A percentile compares a stretch with the other conserved stretches of the same genome.
Evolutionary conservation across 192 early-diverging fungal species (phyloP).

Genomic region (Lobosporangium transversale): DNA sequence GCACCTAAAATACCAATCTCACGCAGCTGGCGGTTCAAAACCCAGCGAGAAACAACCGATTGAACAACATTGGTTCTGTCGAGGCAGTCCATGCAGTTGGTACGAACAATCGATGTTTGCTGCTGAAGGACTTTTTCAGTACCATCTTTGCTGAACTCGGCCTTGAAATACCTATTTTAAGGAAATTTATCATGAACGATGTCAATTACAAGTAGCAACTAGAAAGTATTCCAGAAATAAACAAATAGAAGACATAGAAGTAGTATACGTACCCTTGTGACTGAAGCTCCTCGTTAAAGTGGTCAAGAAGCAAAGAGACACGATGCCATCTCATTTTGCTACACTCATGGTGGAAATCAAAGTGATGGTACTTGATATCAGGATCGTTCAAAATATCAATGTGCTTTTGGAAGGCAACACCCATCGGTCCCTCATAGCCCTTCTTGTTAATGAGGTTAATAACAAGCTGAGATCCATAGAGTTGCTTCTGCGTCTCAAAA

Average conservation of each 20-base stretch:
- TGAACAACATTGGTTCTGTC: constrained; percentile 99
- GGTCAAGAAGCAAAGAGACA: constrained; percentile 83
- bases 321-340: constrained; percentile 95
- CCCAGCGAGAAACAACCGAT: constrained; percentile 81
- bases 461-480: constrained; percentile 86
- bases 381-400: constrained; percentile 70
- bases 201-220: too few species aligned
- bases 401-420: constrained; percentile 77
- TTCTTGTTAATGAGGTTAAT: constrained; percentile 96
- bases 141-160: constrained; percentile 46
- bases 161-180: constrained; percentile 66
- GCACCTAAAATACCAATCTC: constrained; percentile 70
- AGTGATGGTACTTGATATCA: constrained; percentile 81
- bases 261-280: constrained; percentile 59
- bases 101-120: constrained; percentile 88
- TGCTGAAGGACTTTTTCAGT: constrained; percentile 46
- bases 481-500: constrained; percentile 72
- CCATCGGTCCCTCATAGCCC: constrained; percentile 89
- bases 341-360: constrained; percentile 98
- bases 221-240: too few species aligned
- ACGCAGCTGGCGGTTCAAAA: constrained; percentile 79
- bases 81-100: constrained; percentile 99
- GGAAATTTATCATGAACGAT: too few species aligned
- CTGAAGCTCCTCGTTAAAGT: constrained; percentile 73
- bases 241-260: too few species aligned